Evolutionary conservation across 148 eudicot species (phyloP).

Genomic region (Nepenthes mirabilis): DNA sequence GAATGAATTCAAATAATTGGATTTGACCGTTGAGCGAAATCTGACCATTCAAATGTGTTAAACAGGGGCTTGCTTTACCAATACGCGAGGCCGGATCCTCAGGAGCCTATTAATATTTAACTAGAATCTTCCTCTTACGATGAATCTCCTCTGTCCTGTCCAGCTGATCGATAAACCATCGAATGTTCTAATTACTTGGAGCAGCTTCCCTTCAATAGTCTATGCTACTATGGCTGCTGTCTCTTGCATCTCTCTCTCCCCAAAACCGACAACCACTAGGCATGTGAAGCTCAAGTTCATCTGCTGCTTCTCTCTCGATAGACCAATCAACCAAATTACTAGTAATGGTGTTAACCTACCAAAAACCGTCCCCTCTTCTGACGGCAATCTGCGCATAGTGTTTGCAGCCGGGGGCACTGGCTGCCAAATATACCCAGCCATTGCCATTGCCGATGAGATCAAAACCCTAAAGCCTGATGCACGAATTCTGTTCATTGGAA

Average conservation of each 20-base stretch:
- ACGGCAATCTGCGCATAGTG: slow-evolving; percentile 14
- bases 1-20: too few species aligned
- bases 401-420: slow-evolving; percentile 57
- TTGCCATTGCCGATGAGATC: slow-evolving; percentile 59
- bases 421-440: slow-evolving; percentile 50
- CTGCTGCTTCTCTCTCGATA: slow-evolving; percentile 13
- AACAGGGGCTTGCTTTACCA: too few species aligned
- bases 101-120: too few species aligned
- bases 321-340: slow-evolving; percentile 1
- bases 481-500: slow-evolving; percentile 40
- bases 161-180: too few species aligned
- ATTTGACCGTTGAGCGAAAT: too few species aligned
- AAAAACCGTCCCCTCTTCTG: background rate
- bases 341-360: background rate
- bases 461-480: slow-evolving; percentile 22
- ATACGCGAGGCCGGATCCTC: too few species aligned
- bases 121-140: too few species aligned
- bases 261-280: background rate
- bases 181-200: too few species aligned
- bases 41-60: too few species aligned
- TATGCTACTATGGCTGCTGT: background rate
- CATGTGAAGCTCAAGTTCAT: background rate
- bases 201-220: too few species aligned
- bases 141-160: too few species aligned
- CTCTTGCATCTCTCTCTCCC: background rate